These are phyloP conservation scores for Phytophthora idaei DNA, from an alignment of 352 stramenopile genomes.

Conservation along the genomic window DNA sequence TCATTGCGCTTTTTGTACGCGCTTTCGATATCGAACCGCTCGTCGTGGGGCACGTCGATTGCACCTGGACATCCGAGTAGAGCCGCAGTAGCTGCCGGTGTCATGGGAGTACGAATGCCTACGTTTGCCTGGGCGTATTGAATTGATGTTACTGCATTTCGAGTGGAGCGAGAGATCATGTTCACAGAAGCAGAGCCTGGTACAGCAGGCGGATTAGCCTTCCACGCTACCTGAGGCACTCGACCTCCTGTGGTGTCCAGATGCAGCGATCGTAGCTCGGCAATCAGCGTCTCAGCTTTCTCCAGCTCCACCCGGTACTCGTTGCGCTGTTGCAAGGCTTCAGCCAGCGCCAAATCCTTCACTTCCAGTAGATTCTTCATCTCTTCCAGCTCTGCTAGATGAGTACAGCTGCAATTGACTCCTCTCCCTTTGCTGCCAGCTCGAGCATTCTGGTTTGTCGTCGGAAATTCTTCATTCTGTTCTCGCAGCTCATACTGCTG, in stretches of 20 bases:
- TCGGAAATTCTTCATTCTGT: constrained; percentile 8
- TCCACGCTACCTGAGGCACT: constrained; percentile 33
- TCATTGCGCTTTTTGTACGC: constrained; percentile 49
- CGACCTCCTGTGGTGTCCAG: constrained; percentile 25
- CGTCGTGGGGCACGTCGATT: constrained; percentile 43
- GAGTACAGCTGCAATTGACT: constrained; percentile 32
- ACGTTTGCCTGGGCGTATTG: constrained; percentile 31
- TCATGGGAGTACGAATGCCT: constrained; percentile 32
- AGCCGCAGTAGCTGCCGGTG: constrained; percentile 24
- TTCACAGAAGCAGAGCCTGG: neutral
- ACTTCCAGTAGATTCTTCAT: constrained; percentile 49
- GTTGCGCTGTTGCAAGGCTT: constrained; percentile 65
- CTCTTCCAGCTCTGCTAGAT: constrained; percentile 38
- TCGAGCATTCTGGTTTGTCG: neutral
- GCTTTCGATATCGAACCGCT: constrained; percentile 58
- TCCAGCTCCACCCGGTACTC: constrained; percentile 56
- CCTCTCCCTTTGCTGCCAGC: neutral
- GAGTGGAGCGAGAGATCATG: constrained; percentile 10
- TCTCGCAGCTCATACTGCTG: constrained; percentile 40
- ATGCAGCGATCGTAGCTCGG: constrained; percentile 42
- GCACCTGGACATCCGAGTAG: constrained; percentile 33
- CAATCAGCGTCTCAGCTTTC: constrained; percentile 44
- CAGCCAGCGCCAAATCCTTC: constrained; percentile 60
- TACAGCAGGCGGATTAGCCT: constrained; percentile 20
- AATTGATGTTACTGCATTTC: constrained; percentile 18